A percentile compares a stretch with the other conserved stretches of the same genome.
phyloP scores from a whole-genome alignment of 2,329 filamentous ascomycete species.

The Orbilia blumenaviensis region DNA sequence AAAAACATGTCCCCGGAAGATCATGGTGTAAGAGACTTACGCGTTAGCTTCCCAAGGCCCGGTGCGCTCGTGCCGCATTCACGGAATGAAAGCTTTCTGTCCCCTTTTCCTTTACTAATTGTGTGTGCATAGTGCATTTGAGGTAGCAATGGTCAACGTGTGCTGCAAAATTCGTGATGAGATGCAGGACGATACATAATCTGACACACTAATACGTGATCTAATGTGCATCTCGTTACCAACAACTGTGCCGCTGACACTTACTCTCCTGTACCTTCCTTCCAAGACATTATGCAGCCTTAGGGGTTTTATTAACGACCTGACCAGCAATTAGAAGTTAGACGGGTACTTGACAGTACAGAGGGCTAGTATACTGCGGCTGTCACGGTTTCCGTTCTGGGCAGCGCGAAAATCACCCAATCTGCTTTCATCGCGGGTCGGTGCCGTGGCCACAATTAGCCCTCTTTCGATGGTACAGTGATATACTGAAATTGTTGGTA shows the following conservation, averaged over 20 bases:
- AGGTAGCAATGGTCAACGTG: neutral
- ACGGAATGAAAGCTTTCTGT: no score
- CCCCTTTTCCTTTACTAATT: neutral
- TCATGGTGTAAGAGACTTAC: neutral
- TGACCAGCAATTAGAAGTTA: neutral
- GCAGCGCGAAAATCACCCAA: neutral
- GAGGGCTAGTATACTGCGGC: no score
- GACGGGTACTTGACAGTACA: neutral
- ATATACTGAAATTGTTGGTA: neutral
- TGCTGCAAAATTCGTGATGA: neutral
- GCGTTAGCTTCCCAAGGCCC: neutral
- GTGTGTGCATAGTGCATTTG: neutral
- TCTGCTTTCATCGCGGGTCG: neutral
- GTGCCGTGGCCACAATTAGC: neutral
- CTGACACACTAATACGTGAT: neutral
- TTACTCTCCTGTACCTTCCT: neutral
- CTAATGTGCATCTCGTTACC: neutral
- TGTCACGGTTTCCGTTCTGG: no score
- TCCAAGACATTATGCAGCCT: constrained; percentile 5
- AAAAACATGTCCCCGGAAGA: neutral
- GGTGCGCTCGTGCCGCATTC: neutral
- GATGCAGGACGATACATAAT: neutral
- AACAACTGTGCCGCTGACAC: neutral
- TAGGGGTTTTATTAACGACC: neutral
- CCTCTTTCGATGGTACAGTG: neutral